Base-by-base conservation (phyloP, 371 early-diverging fungal species). In the Amoeboaphelidium occidentale region DNA sequence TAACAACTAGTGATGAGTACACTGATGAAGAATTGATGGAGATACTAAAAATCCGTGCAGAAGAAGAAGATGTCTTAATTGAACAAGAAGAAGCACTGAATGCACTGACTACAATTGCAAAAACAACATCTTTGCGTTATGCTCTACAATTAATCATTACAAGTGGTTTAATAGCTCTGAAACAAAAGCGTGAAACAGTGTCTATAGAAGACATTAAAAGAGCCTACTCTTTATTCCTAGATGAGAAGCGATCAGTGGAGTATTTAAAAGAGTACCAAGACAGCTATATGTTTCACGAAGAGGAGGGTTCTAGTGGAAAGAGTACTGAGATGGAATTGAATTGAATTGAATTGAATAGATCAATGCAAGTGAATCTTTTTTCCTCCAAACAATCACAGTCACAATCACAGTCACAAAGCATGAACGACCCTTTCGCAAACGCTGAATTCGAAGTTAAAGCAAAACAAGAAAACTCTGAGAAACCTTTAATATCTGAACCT, bases 61-160 rank as follows among this genome's bases (percentile, higher is more conserved):
- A 85, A 45, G 94, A 94, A 59, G 98, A 97, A 64, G 91, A 91
- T 65, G 91, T 94, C 14, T 82, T 88, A 27, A 81, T 97, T 78
- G n/a, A n/a, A n/a, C 75, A 84, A 12, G 83, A 83, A 3, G 91
- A 89, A 42, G 94, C 91, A 1, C 68, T 79, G 57, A 82, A 81
- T 14, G 74, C 77, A 17, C 63, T 98, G 60, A 87, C 91, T 4
- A 74, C 74, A 58, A 86, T 97, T 58, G 97, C 90, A 2, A 61
- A 75, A 27, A 81, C 84, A 61, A 83, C 91, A 0, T 84, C 86
- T n/a, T 60, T 98, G 56, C 76, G 97, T 47, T 97, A 98, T 58
- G 74, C 94, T 0, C 92, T 97, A 52, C 94, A 97, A 58, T 60
- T 98, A 25, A 91, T 98, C 55, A 87, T 94, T 23, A 81, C 90